These are phyloP conservation scores for Starmerella vaccinii DNA, from an alignment of 805 yeast genomes.

Conservation along the genomic window DNA sequence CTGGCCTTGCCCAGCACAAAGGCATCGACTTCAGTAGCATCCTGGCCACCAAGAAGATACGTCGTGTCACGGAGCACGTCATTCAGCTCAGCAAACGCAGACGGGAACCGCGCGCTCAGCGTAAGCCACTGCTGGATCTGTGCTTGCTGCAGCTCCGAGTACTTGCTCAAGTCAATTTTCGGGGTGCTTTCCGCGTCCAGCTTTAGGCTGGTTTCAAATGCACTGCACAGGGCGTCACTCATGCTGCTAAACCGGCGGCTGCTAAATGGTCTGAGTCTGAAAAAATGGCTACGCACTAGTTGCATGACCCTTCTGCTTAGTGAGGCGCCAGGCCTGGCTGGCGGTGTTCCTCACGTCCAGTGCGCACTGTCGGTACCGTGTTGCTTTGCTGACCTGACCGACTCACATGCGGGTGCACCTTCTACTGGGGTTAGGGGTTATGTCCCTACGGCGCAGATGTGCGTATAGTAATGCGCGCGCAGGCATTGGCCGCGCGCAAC, in stretches of 20 bases:
- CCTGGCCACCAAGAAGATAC: conserved; percentile 53
- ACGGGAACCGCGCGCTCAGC: conserved; percentile 53
- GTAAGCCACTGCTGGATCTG: conserved; percentile 70
- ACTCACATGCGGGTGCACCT: too few species aligned
- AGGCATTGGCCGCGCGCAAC: too few species aligned
- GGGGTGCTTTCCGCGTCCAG: conserved; percentile 21
- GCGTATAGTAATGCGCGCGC: too few species aligned
- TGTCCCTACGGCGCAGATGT: too few species aligned
- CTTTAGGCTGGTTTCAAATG: conserved; percentile 26
- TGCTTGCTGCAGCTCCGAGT: conserved; percentile 48
- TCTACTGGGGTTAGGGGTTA: background rate
- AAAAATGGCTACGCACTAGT: conserved; percentile 3
- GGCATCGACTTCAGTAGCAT: conserved; percentile 61
- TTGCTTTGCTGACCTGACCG: too few species aligned
- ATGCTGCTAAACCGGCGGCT: background rate
- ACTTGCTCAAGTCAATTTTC: conserved; percentile 22
- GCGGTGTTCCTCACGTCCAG: background rate
- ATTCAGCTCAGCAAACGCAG: conserved; percentile 48
- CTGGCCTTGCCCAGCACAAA: conserved; percentile 55
- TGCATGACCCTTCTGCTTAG: conserved; percentile 6
- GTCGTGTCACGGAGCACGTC: conserved; percentile 57
- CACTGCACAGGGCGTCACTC: conserved; percentile 24
- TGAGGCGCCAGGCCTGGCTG: background rate
- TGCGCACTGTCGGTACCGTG: background rate
- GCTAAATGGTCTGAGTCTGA: background rate